Evolutionary conservation across 2,329 filamentous ascomycete genomes (phyloP).

Genomic region (Metarhizium anisopliae): DNA sequence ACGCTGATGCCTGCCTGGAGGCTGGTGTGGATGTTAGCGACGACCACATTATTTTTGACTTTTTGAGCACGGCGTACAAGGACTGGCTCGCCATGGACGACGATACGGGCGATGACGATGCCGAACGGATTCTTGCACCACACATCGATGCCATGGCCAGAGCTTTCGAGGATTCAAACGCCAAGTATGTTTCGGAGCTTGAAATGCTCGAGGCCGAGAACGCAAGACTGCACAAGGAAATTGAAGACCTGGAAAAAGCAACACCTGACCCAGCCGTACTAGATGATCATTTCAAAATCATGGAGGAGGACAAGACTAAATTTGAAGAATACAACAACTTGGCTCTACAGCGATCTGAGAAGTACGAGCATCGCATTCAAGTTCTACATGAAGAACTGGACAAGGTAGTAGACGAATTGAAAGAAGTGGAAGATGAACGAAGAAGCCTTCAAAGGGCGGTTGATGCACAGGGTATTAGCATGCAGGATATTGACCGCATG

Average conservation of each 20-base stretch:
- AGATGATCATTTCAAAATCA: slow-evolving; percentile 83
- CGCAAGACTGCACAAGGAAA: slow-evolving; percentile 69
- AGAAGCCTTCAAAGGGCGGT: slow-evolving; percentile 73
- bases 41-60: slow-evolving; percentile 90
- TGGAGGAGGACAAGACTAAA: slow-evolving; percentile 90
- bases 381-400: slow-evolving; percentile 81
- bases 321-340: slow-evolving; percentile 91
- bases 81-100: slow-evolving; percentile 93
- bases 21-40: slow-evolving; percentile 79
- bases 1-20: slow-evolving; percentile 85
- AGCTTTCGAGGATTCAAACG: slow-evolving; percentile 78
- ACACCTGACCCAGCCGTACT: slow-evolving; percentile 75
- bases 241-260: slow-evolving; percentile 81
- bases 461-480: slow-evolving; percentile 88
- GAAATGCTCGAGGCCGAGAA: slow-evolving; percentile 82
- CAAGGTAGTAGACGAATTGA: slow-evolving; percentile 65
- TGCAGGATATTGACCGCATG: slow-evolving; percentile 99
- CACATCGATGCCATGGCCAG: slow-evolving; percentile 82
- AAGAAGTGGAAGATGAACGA: slow-evolving; percentile 75
- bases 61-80: slow-evolving; percentile 79
- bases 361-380: slow-evolving; percentile 72
- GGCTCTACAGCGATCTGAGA: slow-evolving; percentile 77
- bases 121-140: slow-evolving; percentile 67
- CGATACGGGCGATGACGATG: slow-evolving; percentile 77
- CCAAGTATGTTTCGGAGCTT: slow-evolving; percentile 75